These are phyloP conservation scores for Gaertneriomyces sp. DNA, from an alignment of 192 early-diverging fungal species.

Conservation along the genomic window DNA sequence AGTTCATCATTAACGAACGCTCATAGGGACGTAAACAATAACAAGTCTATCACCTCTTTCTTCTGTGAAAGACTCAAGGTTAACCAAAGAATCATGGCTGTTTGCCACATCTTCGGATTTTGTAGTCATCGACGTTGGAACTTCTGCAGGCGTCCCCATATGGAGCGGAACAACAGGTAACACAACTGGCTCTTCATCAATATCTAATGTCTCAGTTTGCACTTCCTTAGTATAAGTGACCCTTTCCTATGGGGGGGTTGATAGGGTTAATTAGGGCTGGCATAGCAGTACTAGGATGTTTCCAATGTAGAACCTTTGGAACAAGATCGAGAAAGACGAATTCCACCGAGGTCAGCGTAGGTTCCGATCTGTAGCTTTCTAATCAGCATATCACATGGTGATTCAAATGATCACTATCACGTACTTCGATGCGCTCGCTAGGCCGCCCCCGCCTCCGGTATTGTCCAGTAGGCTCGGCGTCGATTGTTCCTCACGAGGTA, in stretches of 20 bases:
- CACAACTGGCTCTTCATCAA: slow-evolving; percentile 1
- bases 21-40: no score
- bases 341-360: slow-evolving; percentile 66
- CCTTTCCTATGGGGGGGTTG: slow-evolving; percentile 51
- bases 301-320: slow-evolving; percentile 58
- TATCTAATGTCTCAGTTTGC: slow-evolving; percentile 39
- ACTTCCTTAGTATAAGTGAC: slow-evolving; percentile 86
- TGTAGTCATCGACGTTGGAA: slow-evolving; percentile 37
- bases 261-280: slow-evolving; percentile 7
- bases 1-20: no score
- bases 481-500: no score
- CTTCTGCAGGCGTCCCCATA: slow-evolving; percentile 24
- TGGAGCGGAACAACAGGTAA: not conserved
- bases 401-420: no score
- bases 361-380: slow-evolving; percentile 36
- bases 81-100: no score
- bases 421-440: no score
- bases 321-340: slow-evolving; percentile 82
- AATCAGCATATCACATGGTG: no score
- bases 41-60: no score
- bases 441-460: no score
- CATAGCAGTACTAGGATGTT: not conserved
- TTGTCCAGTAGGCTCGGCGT: no score
- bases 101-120: slow-evolving; percentile 14
- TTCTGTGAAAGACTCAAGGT: no score